A percentile compares a stretch with the other conserved stretches of the same genome.
phyloP scores from a whole-genome alignment of 164 flowering plant genomes.

The Vitis rotundifolia region DNA sequence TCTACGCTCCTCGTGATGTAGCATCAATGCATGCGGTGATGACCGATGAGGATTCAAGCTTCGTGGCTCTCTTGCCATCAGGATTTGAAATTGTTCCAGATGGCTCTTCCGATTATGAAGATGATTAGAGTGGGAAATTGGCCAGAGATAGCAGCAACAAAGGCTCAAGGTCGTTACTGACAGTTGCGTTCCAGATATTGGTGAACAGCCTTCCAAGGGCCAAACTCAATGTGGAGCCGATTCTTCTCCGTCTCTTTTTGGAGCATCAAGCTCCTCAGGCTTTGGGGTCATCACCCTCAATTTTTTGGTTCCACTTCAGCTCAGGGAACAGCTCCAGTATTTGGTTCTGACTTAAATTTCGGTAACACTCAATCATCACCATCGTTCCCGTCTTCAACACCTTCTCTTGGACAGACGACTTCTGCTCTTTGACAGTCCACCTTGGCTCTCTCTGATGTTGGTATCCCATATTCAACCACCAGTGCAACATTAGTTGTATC shows the following conservation, averaged over 20 bases:
- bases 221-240: slow-evolving; percentile 46
- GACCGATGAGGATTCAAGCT: no score
- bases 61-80: no score
- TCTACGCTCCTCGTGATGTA: no score
- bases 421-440: no score
- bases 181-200: slow-evolving; percentile 58
- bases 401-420: slow-evolving; percentile 67
- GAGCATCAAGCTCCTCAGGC: slow-evolving; percentile 47
- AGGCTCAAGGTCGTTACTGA: slow-evolving; percentile 36
- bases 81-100: slow-evolving; percentile 53
- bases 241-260: slow-evolving; percentile 59
- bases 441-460: no score
- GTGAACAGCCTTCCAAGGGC: slow-evolving; percentile 37
- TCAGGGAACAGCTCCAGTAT: slow-evolving; percentile 51
- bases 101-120: slow-evolving; percentile 2
- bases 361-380: slow-evolving; percentile 70
- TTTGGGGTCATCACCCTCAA: slow-evolving; percentile 55
- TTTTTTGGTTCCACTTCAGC: slow-evolving; percentile 61
- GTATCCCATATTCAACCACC: no score
- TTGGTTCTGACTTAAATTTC: slow-evolving; percentile 54
- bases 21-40: no score
- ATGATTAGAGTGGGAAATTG: slow-evolving; percentile 4
- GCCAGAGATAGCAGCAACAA: background rate
- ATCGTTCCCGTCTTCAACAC: slow-evolving; percentile 60
- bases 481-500: no score